Evolutionary conservation across 495 filamentous ascomycete species (phyloP).

Genomic region (Penicillium diatomitis): DNA sequence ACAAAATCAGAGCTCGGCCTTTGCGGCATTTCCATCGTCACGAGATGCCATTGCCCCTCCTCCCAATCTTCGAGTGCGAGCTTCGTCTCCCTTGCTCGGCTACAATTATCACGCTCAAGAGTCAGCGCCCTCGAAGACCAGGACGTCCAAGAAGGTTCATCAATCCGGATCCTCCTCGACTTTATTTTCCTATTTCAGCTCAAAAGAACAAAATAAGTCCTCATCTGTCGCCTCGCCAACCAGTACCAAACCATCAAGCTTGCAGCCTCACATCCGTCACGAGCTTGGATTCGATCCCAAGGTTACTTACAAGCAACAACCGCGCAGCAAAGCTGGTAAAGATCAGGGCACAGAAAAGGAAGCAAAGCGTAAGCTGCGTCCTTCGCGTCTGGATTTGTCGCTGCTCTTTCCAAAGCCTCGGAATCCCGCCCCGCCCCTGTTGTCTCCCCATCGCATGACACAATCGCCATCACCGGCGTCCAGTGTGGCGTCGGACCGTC

Average conservation of each 20-base stretch:
- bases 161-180: conserved; percentile 29
- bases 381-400: conserved; percentile 36
- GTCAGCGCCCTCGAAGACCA: conserved; percentile 15
- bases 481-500: conserved; percentile 20
- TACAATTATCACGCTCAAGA: conserved; percentile 26
- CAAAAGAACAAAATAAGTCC: conserved; percentile 16
- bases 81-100: conserved; percentile 36
- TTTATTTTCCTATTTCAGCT: conserved; percentile 29
- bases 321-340: conserved; percentile 9
- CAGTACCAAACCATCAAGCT: conserved; percentile 6
- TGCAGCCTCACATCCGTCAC: conserved; percentile 17
- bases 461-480: conserved; percentile 37
- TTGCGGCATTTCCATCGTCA: conserved; percentile 20
- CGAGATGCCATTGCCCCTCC: conserved; percentile 12
- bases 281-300: conserved; percentile 16
- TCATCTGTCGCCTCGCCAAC: conserved; percentile 2
- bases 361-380: conserved; percentile 33
- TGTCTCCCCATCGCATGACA: conserved; percentile 39
- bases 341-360: conserved; percentile 15
- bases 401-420: conserved; percentile 39
- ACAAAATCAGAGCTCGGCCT: conserved; percentile 9
- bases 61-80: conserved; percentile 31
- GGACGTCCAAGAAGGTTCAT: conserved; percentile 25
- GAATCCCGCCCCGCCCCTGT: conserved; percentile 20
- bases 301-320: conserved; percentile 14